These are phyloP conservation scores for Lasiodiplodia gonubiensis DNA, from an alignment of 2,329 filamentous ascomycete species.

Conservation along the genomic window DNA sequence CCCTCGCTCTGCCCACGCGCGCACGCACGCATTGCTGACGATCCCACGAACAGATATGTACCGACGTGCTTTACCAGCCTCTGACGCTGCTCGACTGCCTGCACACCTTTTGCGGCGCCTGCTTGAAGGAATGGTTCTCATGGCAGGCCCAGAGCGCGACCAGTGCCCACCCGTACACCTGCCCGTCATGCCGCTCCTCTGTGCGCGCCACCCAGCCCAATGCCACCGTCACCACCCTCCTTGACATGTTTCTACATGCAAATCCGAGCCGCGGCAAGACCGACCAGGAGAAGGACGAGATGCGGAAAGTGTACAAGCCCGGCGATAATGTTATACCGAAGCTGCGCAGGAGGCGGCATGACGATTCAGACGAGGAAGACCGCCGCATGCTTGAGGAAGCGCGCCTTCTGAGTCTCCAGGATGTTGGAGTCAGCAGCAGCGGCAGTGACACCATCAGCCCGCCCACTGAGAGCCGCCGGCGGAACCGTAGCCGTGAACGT, in stretches of 20 bases:
- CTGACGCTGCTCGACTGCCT: slow-evolving; percentile 91
- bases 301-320: slow-evolving; percentile 75
- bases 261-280: slow-evolving; percentile 77
- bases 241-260: slow-evolving; percentile 84
- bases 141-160: slow-evolving; percentile 71
- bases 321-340: slow-evolving; percentile 81
- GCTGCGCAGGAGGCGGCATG: slow-evolving; percentile 52
- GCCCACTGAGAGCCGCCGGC: slow-evolving; percentile 48
- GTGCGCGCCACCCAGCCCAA: slow-evolving; percentile 90
- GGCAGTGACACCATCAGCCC: slow-evolving; percentile 39
- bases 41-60: slow-evolving; percentile 75
- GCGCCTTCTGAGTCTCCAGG: slow-evolving; percentile 73
- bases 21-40: background rate
- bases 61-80: slow-evolving; percentile 89
- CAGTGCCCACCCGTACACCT: slow-evolving; percentile 72
- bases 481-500: slow-evolving; percentile 41
- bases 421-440: slow-evolving; percentile 58
- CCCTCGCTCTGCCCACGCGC: background rate
- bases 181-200: slow-evolving; percentile 85
- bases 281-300: slow-evolving; percentile 75
- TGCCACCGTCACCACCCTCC: slow-evolving; percentile 83
- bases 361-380: slow-evolving; percentile 69
- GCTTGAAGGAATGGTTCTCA: slow-evolving; percentile 93
- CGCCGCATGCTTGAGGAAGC: slow-evolving; percentile 73
- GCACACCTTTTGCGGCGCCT: slow-evolving; percentile 95